Percentiles rank a stretch among this genome's conserved stretches.
Conservation (phyloP, 371 early-diverging fungal genomes). For the Cladochytrium tenue region DNA sequence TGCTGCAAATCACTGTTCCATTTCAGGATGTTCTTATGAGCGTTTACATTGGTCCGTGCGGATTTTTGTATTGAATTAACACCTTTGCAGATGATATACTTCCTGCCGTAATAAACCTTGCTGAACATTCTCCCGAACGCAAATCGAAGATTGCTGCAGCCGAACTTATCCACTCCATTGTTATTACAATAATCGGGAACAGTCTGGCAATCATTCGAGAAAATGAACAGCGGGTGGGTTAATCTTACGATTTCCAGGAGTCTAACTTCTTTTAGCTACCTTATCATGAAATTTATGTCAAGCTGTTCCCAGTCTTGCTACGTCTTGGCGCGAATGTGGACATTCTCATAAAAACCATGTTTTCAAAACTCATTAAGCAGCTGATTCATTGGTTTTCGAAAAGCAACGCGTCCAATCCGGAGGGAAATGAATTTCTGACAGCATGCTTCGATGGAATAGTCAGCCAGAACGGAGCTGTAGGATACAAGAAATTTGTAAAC, state of each 20-base stretch:
- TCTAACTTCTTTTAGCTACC: slow-evolving; percentile 42
- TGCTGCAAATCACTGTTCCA: slow-evolving; percentile 61
- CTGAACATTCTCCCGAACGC: slow-evolving; percentile 73
- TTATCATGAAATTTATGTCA: slow-evolving; percentile 63
- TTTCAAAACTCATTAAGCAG: slow-evolving; percentile 62
- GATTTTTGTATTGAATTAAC: background rate
- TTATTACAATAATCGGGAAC: slow-evolving; percentile 72
- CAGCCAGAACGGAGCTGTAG: slow-evolving; percentile 31
- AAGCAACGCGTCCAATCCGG: slow-evolving; percentile 69
- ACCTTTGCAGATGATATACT: slow-evolving; percentile 65
- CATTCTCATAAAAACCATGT: slow-evolving; percentile 67
- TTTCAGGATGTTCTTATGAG: slow-evolving; percentile 66
- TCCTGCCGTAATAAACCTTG: slow-evolving; percentile 73
- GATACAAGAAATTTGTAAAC: background rate
- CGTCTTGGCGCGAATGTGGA: slow-evolving; percentile 75
- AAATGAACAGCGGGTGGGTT: slow-evolving; percentile 37
- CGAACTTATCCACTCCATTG: slow-evolving; percentile 73
- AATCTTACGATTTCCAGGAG: slow-evolving; percentile 3
- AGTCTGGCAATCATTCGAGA: slow-evolving; percentile 40
- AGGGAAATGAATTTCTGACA: slow-evolving; percentile 69
- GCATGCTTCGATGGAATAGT: slow-evolving; percentile 67
- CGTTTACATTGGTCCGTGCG: slow-evolving; percentile 61
- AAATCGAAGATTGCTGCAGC: slow-evolving; percentile 75
- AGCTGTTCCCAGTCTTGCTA: slow-evolving; percentile 70
- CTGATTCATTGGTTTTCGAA: slow-evolving; percentile 81